Conservation (phyloP, 129 eudicot species). For the Flaveria trinervia region DNA sequence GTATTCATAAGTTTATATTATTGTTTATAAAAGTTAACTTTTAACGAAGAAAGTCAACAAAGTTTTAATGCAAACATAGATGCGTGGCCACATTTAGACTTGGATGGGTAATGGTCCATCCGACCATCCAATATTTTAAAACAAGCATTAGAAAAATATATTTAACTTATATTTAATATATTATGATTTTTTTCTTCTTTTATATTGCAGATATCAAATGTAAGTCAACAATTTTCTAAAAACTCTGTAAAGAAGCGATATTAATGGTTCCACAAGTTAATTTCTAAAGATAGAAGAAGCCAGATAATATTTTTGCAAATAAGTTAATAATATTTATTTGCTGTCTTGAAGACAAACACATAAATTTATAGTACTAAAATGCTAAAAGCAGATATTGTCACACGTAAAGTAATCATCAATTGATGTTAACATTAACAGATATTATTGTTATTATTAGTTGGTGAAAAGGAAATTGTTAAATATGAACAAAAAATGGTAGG, state of each 20-base stretch:
- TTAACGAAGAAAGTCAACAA: slow-evolving; percentile 6
- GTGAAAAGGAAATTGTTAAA: slow-evolving; percentile 12
- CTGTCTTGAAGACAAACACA: slow-evolving; percentile 13
- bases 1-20: not conserved
- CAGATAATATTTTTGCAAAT: not conserved
- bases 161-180: not conserved
- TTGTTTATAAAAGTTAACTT: not conserved
- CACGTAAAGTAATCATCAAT: slow-evolving; percentile 11
- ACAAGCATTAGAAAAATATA: no score
- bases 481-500: slow-evolving; percentile 25
- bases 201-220: not conserved
- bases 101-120: slow-evolving; percentile 5
- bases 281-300: not conserved
- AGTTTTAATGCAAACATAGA: not conserved
- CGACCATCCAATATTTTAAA: not conserved
- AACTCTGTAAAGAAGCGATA: not conserved
- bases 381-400: slow-evolving; percentile 20
- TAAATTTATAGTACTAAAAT: slow-evolving; percentile 8
- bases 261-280: not conserved
- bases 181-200: not conserved
- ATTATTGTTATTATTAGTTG: not conserved
- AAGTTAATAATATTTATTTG: not conserved
- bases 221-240: not conserved
- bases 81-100: not conserved
- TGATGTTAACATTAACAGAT: slow-evolving; percentile 4